Evolutionary conservation across 371 early-diverging fungal genomes (phyloP), one percentile per base, ranked within the genome.

Genomic region (Mucor saturninus): DNA sequence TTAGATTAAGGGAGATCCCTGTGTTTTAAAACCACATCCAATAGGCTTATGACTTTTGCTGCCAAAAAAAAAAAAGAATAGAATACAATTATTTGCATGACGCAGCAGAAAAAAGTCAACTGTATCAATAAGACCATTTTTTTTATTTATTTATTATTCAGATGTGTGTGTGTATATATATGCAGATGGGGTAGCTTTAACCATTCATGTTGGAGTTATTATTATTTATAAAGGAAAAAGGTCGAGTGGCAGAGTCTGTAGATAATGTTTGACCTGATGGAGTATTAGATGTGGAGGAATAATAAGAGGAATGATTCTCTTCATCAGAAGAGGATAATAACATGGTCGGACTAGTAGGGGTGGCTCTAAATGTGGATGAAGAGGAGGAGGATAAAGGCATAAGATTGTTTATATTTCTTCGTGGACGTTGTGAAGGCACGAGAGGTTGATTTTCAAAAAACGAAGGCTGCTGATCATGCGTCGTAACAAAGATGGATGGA

Each of bases 401-500:
- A 35, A 53, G 35, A 37, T 32, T 53, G 46, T 35, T 43, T n/a
- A n/a, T 50, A 35, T 56, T 48, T 5, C 28, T 57, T 31, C 15
- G 49, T 15, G 31, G 30, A 40, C 38, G 43, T 29, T 56, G 58
- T 42, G 57, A 51, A 32, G 55, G 55, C 5, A 62, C 46, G 4
- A 62, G 15, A 21, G 62, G 58, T 15, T 67, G 61, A 30, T 35
- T 53, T 35, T 53, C 37, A 53, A 35, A 53, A 8, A 53, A 21
- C 21, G 21, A 35, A 37, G 7, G 31, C 14, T 32, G 53, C 3
- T 59, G 56, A 40, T 84, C 83, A 35, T 84, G 85, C 14, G 84
- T 79, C 9, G 85, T 86, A 46, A 87, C 78, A 64, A 84, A 87
- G 32, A 87, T 86, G 1, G 88, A 83, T 31, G 88, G 86, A 38